Conservation (phyloP, 495 filamentous ascomycete species). For the Hypoxylon rickii region DNA sequence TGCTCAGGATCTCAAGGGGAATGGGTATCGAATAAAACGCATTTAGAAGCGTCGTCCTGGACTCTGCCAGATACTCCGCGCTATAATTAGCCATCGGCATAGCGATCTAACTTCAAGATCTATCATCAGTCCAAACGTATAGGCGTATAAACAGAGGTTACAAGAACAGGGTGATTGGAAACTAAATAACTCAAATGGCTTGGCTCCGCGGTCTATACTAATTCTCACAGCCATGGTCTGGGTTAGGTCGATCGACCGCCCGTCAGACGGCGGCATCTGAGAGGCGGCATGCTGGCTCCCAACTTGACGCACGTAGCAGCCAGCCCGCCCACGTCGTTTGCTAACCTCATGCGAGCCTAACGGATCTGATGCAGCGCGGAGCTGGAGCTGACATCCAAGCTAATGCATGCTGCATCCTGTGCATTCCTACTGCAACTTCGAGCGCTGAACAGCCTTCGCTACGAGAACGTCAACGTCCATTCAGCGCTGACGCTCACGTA, state of each 20-base stretch:
- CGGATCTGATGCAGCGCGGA: constrained; percentile 9
- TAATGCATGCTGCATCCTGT: constrained; percentile 2
- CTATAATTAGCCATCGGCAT: constrained; percentile 27
- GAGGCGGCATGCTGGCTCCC: neutral
- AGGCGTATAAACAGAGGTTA: neutral
- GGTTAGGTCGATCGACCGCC: neutral
- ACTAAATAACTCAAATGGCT: neutral
- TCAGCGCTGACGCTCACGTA: constrained; percentile 4
- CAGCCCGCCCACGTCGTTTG: neutral
- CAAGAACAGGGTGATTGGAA: neutral
- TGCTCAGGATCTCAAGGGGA: constrained; percentile 35
- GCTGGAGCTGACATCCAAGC: constrained; percentile 12
- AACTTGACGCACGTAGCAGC: too few relatives aligned
- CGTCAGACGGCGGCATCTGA: neutral
- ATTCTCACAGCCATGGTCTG: constrained; percentile 3
- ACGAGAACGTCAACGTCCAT: neutral
- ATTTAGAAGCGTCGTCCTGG: constrained; percentile 25
- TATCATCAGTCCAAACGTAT: neutral
- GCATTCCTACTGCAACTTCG: constrained; percentile 3
- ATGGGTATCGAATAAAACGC: constrained; percentile 33
- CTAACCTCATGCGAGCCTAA: constrained; percentile 8
- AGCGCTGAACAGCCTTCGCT: neutral
- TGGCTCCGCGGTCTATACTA: constrained; percentile 2
- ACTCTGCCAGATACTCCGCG: constrained; percentile 32
- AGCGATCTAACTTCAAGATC: constrained; percentile 3